Evolutionary conservation across 768 basidiomycete genomes (phyloP).

Genomic region (Xanthoconium stramineum): DNA sequence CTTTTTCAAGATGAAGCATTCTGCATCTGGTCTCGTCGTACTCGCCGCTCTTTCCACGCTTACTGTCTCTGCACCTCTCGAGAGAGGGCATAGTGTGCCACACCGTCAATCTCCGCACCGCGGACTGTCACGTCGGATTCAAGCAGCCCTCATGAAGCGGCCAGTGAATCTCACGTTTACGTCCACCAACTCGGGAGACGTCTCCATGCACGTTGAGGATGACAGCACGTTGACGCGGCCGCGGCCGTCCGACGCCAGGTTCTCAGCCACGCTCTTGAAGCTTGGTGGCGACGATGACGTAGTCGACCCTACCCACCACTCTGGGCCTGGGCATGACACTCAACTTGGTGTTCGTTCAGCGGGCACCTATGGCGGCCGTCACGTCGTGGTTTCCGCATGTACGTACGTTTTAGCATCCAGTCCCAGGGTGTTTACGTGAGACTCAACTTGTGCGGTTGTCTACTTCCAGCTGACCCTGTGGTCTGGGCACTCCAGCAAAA

Average conservation of each 20-base stretch:
- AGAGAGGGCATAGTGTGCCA: not conserved
- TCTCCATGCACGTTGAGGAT: not conserved
- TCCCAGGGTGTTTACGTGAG: not conserved
- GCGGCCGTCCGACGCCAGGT: not conserved
- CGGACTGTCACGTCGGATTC: constrained; percentile 3
- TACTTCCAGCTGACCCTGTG: not conserved
- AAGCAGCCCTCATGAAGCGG: not conserved
- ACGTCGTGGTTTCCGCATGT: constrained; percentile 1
- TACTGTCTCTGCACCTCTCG: not conserved
- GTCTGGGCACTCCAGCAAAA: not conserved
- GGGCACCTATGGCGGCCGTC: not conserved
- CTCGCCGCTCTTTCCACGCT: not conserved
- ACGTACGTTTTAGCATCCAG: not conserved
- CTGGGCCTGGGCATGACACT: not conserved
- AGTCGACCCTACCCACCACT: too few species aligned
- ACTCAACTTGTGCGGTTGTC: too few species aligned
- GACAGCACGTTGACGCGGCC: not conserved
- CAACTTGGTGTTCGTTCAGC: not conserved
- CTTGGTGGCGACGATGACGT: not conserved
- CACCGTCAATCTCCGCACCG: constrained; percentile 3
- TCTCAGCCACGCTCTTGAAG: constrained; percentile 1
- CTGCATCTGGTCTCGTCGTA: not conserved
- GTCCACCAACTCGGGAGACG: not conserved
- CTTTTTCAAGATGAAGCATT: not conserved
- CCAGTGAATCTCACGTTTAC: constrained; percentile 5